Conservation (phyloP, 1,284 basidiomycete species). For the Quambalaria eucalypti region DNA sequence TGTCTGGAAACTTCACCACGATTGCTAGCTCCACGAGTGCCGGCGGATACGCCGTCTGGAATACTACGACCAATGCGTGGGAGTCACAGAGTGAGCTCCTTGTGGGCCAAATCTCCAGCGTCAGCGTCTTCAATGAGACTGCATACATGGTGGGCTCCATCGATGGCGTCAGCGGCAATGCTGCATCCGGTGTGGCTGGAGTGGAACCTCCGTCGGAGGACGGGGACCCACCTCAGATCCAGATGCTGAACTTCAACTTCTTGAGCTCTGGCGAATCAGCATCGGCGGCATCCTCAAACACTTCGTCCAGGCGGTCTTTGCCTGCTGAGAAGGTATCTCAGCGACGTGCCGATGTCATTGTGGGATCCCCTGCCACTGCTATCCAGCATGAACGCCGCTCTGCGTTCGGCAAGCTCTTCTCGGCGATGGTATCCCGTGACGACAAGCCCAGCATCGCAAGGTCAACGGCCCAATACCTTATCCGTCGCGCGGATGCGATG, state of each 20-base stretch:
- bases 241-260: conserved; percentile 36
- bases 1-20: conserved; percentile 68
- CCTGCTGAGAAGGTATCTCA: neutral
- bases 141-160: conserved; percentile 50
- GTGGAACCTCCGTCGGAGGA: conserved; percentile 39
- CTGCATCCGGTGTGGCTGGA: conserved; percentile 49
- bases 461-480: neutral
- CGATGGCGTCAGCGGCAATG: conserved; percentile 46
- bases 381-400: neutral
- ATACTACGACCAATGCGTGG: conserved; percentile 61
- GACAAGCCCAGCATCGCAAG: neutral
- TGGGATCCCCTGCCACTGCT: neutral
- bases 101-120: conserved; percentile 61
- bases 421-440: neutral
- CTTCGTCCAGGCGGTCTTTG: neutral
- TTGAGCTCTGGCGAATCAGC: conserved; percentile 55
- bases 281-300: conserved; percentile 9
- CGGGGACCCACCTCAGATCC: conserved; percentile 34
- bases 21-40: conserved; percentile 50
- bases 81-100: conserved; percentile 42
- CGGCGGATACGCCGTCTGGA: conserved; percentile 70
- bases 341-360: neutral
- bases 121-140: conserved; percentile 51
- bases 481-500: conserved; percentile 18
- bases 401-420: neutral